Percentiles rank a stretch among this genome's conserved stretches.
These are phyloP conservation scores for Adansonia digitata DNA, from an alignment of 345 rosid genomes.

Conservation along the genomic window DNA sequence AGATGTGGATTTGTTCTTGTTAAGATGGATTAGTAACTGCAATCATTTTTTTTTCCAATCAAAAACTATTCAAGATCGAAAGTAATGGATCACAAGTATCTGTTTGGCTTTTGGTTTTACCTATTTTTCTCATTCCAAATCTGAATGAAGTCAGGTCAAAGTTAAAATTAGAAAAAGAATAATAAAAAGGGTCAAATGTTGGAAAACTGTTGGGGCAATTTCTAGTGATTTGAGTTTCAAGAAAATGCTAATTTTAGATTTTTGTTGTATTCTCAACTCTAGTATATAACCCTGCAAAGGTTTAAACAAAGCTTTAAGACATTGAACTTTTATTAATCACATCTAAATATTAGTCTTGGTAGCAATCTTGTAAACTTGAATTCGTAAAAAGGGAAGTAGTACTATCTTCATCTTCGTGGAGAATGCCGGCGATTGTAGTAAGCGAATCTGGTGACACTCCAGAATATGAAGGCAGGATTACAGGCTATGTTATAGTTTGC, in stretches of 20 bases:
- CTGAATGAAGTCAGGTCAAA: neutral
- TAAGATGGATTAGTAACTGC: neutral
- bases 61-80: neutral
- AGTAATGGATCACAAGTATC: neutral
- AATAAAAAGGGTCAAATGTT: neutral
- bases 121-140: neutral
- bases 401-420: neutral
- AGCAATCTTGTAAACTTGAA: no score
- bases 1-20: neutral
- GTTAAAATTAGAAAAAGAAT: neutral
- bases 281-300: neutral
- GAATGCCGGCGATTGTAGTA: constrained; percentile 29
- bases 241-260: neutral
- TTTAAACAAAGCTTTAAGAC: neutral
- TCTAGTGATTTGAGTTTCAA: neutral
- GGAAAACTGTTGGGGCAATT: neutral
- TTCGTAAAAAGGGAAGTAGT: neutral
- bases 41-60: neutral
- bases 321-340: neutral
- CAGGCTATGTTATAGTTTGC: constrained; percentile 23
- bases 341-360: neutral
- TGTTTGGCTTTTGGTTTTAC: neutral
- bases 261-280: neutral
- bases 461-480: constrained; percentile 38
- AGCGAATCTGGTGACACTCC: constrained; percentile 18